Evolutionary conservation across 805 yeast genomes (phyloP).

Genomic region (Pichia paraexigua): DNA sequence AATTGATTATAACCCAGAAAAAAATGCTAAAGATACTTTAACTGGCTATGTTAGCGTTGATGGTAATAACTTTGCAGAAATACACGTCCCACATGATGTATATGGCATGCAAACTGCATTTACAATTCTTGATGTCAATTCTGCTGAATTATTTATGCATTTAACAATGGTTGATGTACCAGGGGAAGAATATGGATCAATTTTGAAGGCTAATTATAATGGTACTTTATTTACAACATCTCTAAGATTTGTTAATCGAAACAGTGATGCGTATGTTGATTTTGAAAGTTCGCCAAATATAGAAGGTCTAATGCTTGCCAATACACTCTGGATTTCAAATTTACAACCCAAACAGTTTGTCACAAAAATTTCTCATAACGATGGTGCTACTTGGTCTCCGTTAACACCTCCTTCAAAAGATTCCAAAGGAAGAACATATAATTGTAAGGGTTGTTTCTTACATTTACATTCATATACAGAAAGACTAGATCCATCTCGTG

Average conservation of each 20-base stretch:
- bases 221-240: constrained; percentile 80
- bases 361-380: constrained; percentile 76
- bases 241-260: constrained; percentile 66
- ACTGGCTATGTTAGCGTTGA: constrained; percentile 71
- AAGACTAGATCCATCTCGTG: constrained; percentile 63
- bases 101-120: constrained; percentile 61
- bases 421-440: constrained; percentile 48
- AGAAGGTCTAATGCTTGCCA: constrained; percentile 78
- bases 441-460: constrained; percentile 59
- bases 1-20: constrained; percentile 35
- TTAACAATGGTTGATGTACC: constrained; percentile 53
- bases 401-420: constrained; percentile 63
- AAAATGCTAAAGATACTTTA: constrained; percentile 40
- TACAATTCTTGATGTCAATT: constrained; percentile 67
- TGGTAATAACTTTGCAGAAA: constrained; percentile 70
- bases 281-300: constrained; percentile 75
- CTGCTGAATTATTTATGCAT: constrained; percentile 73
- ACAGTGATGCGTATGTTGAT: constrained; percentile 70
- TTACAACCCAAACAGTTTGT: constrained; percentile 43
- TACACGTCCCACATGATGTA: constrained; percentile 64
- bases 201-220: constrained; percentile 82
- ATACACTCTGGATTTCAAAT: constrained; percentile 40
- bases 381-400: constrained; percentile 82
- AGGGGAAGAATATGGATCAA: constrained; percentile 61
- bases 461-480: constrained; percentile 90